These are phyloP conservation scores for Camelina neglecta DNA, from an alignment of 345 rosid species.

Conservation along the genomic window DNA sequence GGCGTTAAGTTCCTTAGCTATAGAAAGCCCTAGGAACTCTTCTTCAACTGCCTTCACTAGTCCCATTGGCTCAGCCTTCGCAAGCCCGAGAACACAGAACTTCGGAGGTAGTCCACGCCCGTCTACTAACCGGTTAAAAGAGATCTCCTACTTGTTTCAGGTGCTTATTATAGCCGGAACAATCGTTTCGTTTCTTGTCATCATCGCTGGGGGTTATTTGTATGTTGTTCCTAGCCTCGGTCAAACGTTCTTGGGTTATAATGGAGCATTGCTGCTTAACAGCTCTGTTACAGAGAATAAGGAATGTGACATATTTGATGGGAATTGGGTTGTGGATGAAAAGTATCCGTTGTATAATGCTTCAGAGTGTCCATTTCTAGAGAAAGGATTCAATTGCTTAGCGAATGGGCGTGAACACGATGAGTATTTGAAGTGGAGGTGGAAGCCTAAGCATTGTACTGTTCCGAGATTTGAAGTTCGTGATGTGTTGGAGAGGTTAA, in stretches of 20 bases:
- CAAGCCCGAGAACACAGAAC: constrained; percentile 47
- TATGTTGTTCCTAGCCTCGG: constrained; percentile 72
- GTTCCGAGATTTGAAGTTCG: constrained; percentile 62
- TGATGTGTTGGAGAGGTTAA: constrained; percentile 57
- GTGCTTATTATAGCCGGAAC: constrained; percentile 58
- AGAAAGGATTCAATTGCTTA: constrained; percentile 78
- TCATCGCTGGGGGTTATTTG: constrained; percentile 62
- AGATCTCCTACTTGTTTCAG: constrained; percentile 54
- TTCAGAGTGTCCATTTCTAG: constrained; percentile 74
- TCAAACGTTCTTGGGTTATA: constrained; percentile 54
- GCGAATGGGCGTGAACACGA: constrained; percentile 69
- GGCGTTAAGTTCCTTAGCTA: constrained; percentile 45
- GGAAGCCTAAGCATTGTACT: constrained; percentile 75
- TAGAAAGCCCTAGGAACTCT: constrained; percentile 44
- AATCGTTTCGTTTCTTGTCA: constrained; percentile 55
- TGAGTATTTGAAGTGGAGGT: constrained; percentile 75
- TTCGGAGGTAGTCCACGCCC: constrained; percentile 49
- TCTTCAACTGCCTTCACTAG: constrained; percentile 47
- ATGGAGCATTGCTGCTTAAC: constrained; percentile 43
- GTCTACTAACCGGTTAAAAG: constrained; percentile 42
- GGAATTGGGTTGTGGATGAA: constrained; percentile 70
- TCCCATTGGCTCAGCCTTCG: constrained; percentile 49
- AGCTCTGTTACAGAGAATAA: constrained; percentile 33
- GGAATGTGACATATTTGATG: constrained; percentile 60
- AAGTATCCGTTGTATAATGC: constrained; percentile 70